Conservation (phyloP, 2,329 filamentous ascomycete genomes). For the Cadophora sp. region DNA sequence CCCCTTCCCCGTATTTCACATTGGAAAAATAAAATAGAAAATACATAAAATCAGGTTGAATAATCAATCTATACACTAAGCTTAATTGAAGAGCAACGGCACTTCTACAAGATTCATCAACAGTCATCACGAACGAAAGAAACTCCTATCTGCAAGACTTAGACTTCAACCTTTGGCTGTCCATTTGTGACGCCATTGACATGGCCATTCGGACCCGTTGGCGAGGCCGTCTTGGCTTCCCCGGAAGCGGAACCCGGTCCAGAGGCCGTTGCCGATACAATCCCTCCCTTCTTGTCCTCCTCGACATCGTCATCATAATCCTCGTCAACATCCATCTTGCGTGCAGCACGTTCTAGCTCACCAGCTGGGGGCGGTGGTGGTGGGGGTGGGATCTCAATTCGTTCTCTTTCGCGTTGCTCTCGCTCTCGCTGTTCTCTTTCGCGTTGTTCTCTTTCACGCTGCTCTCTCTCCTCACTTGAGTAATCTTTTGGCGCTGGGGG, state of each 20-base stretch:
- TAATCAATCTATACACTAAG: slow-evolving; percentile 26
- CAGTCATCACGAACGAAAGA: slow-evolving; percentile 15
- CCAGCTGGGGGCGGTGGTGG: slow-evolving; percentile 58
- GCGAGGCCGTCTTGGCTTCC: slow-evolving; percentile 60
- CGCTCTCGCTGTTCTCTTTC: slow-evolving; percentile 33
- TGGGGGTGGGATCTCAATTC: slow-evolving; percentile 46
- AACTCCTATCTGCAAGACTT: slow-evolving; percentile 27
- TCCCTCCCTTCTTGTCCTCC: slow-evolving; percentile 73
- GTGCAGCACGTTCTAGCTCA: slow-evolving; percentile 82
- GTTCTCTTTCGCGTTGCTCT: slow-evolving; percentile 46
- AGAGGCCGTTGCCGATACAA: slow-evolving; percentile 53
- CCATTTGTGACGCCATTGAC: slow-evolving; percentile 43
- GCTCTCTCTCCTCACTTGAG: slow-evolving; percentile 59
- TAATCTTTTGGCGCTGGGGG: slow-evolving; percentile 58
- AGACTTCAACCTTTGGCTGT: slow-evolving; percentile 42
- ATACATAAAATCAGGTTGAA: slow-evolving; percentile 2
- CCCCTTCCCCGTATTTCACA: too few relatives aligned
- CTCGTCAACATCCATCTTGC: slow-evolving; percentile 97
- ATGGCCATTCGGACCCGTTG: slow-evolving; percentile 49
- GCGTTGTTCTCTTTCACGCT: slow-evolving; percentile 21
- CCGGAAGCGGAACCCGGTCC: slow-evolving; percentile 49
- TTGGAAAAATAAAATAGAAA: background rate
- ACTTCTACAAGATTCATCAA: slow-evolving; percentile 15
- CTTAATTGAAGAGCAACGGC: slow-evolving; percentile 3
- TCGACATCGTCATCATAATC: slow-evolving; percentile 96